Percentiles rank a stretch among this genome's conserved stretches.
Evolutionary conservation across 306 rosid species (phyloP).

Genomic region (Echinosophora koreensis): DNA sequence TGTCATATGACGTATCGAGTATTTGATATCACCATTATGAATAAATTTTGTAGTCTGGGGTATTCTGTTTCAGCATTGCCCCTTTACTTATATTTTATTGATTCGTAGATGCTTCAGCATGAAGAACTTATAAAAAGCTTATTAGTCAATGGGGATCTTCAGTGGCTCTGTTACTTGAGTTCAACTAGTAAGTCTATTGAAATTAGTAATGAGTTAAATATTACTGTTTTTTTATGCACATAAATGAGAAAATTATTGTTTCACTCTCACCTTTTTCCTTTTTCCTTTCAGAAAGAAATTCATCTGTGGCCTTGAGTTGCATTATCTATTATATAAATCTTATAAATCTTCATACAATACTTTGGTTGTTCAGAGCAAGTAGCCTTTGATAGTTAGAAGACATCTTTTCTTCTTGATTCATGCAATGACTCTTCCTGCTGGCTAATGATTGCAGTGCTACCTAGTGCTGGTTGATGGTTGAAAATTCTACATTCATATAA

Average conservation of each 20-base stretch:
- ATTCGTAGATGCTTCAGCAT: slow-evolving; percentile 74
- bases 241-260: not conserved
- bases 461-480: slow-evolving; percentile 30
- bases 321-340: slow-evolving; percentile 29
- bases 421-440: not conserved
- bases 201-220: slow-evolving; percentile 26
- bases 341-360: slow-evolving; percentile 5
- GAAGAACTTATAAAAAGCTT: slow-evolving; percentile 66
- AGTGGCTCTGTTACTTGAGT: slow-evolving; percentile 86
- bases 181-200: slow-evolving; percentile 72
- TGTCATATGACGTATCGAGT: not conserved
- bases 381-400: slow-evolving; percentile 13
- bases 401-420: slow-evolving; percentile 19
- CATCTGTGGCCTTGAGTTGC: not conserved
- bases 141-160: slow-evolving; percentile 65
- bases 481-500: slow-evolving; percentile 6
- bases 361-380: not conserved
- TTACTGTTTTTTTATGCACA: slow-evolving; percentile 2
- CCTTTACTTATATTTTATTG: slow-evolving; percentile 13
- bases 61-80: slow-evolving; percentile 35
- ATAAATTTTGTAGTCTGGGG: slow-evolving; percentile 25
- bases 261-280: not conserved
- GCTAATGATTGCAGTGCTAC: not conserved
- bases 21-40: not conserved
- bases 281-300: not conserved